Evolutionary conservation across 345 rosid genomes (phyloP).

Genomic region (Luvunga scandens): DNA sequence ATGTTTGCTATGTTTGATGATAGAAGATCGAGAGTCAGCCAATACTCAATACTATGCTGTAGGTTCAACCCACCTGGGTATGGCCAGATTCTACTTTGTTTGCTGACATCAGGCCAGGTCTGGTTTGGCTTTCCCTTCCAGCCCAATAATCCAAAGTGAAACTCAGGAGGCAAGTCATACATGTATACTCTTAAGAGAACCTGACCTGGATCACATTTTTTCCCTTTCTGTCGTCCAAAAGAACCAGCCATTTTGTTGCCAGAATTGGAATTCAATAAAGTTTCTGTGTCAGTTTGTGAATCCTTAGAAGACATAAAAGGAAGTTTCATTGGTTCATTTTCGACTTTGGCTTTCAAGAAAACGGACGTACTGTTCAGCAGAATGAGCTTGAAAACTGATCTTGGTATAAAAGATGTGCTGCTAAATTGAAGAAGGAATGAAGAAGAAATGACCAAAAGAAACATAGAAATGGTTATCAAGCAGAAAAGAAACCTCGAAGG

Average conservation of each 20-base stretch:
- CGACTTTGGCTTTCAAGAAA: constrained; percentile 32
- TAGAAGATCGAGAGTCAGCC: constrained; percentile 88
- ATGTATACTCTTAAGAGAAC: constrained; percentile 61
- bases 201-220: constrained; percentile 25
- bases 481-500: constrained; percentile 57
- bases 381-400: constrained; percentile 55
- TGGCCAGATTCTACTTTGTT: constrained; percentile 39
- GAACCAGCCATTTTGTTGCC: constrained; percentile 6
- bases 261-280: not conserved
- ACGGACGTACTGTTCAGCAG: constrained; percentile 49
- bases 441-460: constrained; percentile 56
- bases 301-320: constrained; percentile 30
- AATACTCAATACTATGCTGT: constrained; percentile 93
- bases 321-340: constrained; percentile 27
- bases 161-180: constrained; percentile 80
- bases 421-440: constrained; percentile 58
- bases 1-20: constrained; percentile 47
- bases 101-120: constrained; percentile 65
- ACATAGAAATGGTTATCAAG: constrained; percentile 47
- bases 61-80: constrained; percentile 85
- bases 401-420: constrained; percentile 47
- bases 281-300: constrained; percentile 21
- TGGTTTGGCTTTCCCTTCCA: constrained; percentile 57
- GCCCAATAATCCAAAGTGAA: constrained; percentile 83
- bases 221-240: constrained; percentile 13